Conservation (phyloP, 108 stramenopile genomes). For the Discostella pseudostelligera region DNA sequence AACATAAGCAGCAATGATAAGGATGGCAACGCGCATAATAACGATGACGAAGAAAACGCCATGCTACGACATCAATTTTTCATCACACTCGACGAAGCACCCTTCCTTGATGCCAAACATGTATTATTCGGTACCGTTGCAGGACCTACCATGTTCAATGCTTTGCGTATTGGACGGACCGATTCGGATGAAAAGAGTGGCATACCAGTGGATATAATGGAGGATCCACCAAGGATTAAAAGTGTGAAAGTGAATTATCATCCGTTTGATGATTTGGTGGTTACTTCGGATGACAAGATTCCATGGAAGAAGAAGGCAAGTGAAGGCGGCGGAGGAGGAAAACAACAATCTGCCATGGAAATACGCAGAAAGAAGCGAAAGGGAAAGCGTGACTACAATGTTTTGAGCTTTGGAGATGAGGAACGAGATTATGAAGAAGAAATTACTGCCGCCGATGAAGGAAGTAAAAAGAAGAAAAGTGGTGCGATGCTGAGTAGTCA, state of each 20-base stretch:
- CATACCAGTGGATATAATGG: slow-evolving; percentile 47
- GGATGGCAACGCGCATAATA: slow-evolving; percentile 11
- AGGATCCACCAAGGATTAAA: slow-evolving; percentile 63
- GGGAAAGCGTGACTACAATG: slow-evolving; percentile 77
- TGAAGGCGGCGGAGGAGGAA: slow-evolving; percentile 8
- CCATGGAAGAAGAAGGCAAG: slow-evolving; percentile 59
- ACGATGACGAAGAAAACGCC: slow-evolving; percentile 39
- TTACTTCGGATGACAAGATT: slow-evolving; percentile 45
- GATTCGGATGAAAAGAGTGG: slow-evolving; percentile 65
- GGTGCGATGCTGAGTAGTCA: slow-evolving; percentile 66
- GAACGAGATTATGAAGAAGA: slow-evolving; percentile 57
- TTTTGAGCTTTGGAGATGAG: slow-evolving; percentile 88
- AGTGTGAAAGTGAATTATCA: slow-evolving; percentile 81
- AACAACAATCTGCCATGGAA: slow-evolving; percentile 34
- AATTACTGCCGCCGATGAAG: slow-evolving; percentile 9
- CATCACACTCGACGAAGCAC: slow-evolving; percentile 88
- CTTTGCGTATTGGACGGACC: slow-evolving; percentile 82
- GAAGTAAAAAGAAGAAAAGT: slow-evolving; percentile 9
- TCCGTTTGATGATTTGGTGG: slow-evolving; percentile 83
- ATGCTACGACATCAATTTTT: slow-evolving; percentile 94
- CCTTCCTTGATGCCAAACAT: slow-evolving; percentile 89
- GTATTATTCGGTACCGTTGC: slow-evolving; percentile 89
- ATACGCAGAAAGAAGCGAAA: slow-evolving; percentile 61
- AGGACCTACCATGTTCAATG: slow-evolving; percentile 94
- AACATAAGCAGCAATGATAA: too few species aligned